Percentiles rank a stretch among this genome's conserved stretches.
These are phyloP conservation scores for Ophiostoma sp. DNA, from an alignment of 2,329 filamentous ascomycete genomes.

Conservation along the genomic window DNA sequence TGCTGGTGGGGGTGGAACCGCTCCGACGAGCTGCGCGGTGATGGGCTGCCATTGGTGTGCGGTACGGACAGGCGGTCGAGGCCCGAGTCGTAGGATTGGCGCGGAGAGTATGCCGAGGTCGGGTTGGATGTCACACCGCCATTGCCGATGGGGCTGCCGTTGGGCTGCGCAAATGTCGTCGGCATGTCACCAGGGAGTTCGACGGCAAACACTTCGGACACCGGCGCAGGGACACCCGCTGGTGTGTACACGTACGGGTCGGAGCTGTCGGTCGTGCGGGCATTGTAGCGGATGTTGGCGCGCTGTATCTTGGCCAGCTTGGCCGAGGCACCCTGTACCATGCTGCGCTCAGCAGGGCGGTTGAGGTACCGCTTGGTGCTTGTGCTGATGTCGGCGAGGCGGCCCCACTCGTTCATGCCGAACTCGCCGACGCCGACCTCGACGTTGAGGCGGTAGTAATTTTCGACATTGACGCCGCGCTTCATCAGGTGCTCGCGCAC, in stretches of 20 bases:
- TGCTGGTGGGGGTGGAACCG: constrained; percentile 31
- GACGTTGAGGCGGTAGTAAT: constrained; percentile 95
- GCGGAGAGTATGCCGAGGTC: constrained; percentile 31
- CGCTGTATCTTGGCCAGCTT: constrained; percentile 80
- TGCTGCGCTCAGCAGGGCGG: constrained; percentile 65
- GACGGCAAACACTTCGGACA: constrained; percentile 39
- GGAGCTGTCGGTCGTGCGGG: constrained; percentile 32
- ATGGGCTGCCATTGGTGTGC: constrained; percentile 35
- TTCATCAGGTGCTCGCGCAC: constrained; percentile 68
- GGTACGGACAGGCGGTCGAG: constrained; percentile 43
- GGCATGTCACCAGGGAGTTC: constrained; percentile 56
- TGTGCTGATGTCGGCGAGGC: constrained; percentile 90
- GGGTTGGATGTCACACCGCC: background rate
- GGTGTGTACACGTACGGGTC: background rate
- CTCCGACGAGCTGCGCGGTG: constrained; percentile 49
- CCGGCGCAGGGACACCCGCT: constrained; percentile 38
- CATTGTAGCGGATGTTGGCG: constrained; percentile 63
- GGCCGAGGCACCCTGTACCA: constrained; percentile 68
- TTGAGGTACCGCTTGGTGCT: constrained; percentile 78
- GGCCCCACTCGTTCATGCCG: constrained; percentile 97
- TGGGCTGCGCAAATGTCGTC: constrained; percentile 16
- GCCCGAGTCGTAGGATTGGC: constrained; percentile 54
- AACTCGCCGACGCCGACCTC: constrained; percentile 95
- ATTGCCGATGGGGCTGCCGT: background rate
- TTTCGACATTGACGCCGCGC: constrained; percentile 75